Conservation (phyloP, 805 yeast genomes). For the Metschnikowia similis region DNA sequence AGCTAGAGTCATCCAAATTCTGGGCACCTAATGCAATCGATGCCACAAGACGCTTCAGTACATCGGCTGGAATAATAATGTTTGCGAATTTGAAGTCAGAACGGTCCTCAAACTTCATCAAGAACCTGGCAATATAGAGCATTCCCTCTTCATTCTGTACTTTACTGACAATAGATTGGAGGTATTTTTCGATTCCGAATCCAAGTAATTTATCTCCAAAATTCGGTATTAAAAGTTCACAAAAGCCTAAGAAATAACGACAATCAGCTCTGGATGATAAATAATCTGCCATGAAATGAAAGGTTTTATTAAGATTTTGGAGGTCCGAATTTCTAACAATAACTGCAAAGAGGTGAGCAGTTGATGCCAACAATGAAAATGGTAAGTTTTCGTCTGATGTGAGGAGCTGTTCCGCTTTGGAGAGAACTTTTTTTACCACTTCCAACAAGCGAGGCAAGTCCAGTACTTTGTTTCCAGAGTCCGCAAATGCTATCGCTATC, state of each 20-base stretch:
- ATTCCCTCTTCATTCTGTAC: constrained; percentile 9
- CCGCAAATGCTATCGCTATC: constrained; percentile 54
- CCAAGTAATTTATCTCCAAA: constrained; percentile 43
- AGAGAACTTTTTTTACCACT: constrained; percentile 20
- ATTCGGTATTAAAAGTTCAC: constrained; percentile 42
- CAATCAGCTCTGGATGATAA: constrained; percentile 32
- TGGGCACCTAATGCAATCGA: background rate
- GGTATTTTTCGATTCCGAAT: constrained; percentile 38
- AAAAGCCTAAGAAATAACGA: constrained; percentile 40
- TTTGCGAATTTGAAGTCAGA: background rate
- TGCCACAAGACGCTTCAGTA: background rate
- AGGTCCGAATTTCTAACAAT: constrained; percentile 54
- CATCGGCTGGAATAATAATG: background rate
- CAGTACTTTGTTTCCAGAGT: constrained; percentile 61
- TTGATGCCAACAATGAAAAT: constrained; percentile 17
- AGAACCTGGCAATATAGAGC: constrained; percentile 2
- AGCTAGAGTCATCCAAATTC: background rate
- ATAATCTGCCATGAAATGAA: constrained; percentile 40
- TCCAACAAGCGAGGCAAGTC: constrained; percentile 43
- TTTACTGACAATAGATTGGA: constrained; percentile 46
- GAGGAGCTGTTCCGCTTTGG: constrained; percentile 11
- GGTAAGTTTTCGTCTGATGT: constrained; percentile 4
- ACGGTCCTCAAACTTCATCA: background rate
- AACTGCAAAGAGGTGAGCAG: constrained; percentile 45
- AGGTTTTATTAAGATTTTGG: constrained; percentile 43